Conservation (phyloP, 495 filamentous ascomycete genomes). For the Penicillium steckii region DNA sequence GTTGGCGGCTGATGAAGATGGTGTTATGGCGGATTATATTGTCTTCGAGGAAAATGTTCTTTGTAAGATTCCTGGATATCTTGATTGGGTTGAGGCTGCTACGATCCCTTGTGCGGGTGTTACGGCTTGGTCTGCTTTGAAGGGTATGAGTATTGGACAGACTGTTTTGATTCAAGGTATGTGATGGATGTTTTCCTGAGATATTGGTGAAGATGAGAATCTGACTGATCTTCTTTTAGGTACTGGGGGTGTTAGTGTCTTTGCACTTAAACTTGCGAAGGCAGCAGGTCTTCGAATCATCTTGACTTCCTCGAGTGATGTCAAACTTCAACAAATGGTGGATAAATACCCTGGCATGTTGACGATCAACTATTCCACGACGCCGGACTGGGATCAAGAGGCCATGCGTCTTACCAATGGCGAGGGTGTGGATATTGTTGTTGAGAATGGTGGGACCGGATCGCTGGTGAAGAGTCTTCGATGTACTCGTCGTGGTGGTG, state of each 20-base stretch:
- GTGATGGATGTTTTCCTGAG: background rate
- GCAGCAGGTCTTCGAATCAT: slow-evolving; percentile 33
- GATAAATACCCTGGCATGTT: slow-evolving; percentile 16
- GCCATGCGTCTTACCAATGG: slow-evolving; percentile 32
- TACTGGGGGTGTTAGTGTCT: slow-evolving; percentile 37
- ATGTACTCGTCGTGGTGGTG: slow-evolving; percentile 34
- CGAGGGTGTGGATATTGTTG: slow-evolving; percentile 38
- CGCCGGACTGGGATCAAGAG: slow-evolving; percentile 34
- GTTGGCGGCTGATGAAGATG: slow-evolving; percentile 39
- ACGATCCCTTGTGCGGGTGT: slow-evolving; percentile 38
- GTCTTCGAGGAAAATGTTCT: slow-evolving; percentile 32
- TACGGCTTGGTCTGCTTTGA: slow-evolving; percentile 41
- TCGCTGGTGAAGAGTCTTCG: slow-evolving; percentile 35
- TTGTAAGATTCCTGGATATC: slow-evolving; percentile 26
- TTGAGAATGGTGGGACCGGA: slow-evolving; percentile 36
- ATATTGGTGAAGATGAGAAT: background rate
- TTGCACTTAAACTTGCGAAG: slow-evolving; percentile 34
- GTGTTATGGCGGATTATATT: slow-evolving; percentile 33
- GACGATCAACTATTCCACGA: slow-evolving; percentile 34
- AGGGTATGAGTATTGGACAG: slow-evolving; percentile 28
- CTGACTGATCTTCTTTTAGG: slow-evolving; percentile 8
- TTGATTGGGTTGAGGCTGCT: slow-evolving; percentile 30
- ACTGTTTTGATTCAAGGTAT: slow-evolving; percentile 41
- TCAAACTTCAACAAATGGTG: slow-evolving; percentile 27
- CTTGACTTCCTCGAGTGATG: slow-evolving; percentile 35